Conservation (phyloP, 2,329 filamentous ascomycete species). For the Trichoderma pleuroti region DNA sequence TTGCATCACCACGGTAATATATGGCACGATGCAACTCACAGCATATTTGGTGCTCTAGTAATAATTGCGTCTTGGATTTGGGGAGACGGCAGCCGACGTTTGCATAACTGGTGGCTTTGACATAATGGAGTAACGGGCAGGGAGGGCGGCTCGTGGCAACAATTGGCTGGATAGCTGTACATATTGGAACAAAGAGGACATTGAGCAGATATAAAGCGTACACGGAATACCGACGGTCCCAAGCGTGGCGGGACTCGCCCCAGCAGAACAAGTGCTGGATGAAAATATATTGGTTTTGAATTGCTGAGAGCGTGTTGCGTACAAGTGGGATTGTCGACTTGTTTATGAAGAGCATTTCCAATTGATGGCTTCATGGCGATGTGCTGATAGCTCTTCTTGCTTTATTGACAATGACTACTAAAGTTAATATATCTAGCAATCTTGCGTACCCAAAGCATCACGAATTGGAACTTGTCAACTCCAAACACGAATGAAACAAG, state of each 20-base stretch:
- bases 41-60: background rate
- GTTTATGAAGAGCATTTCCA: background rate
- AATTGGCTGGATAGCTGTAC: constrained; percentile 17
- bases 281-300: constrained; percentile 14
- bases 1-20: background rate
- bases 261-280: constrained; percentile 1
- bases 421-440: background rate
- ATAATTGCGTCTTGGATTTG: constrained; percentile 10
- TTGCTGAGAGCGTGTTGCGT: background rate
- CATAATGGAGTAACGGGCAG: background rate
- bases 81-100: background rate
- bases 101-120: constrained; percentile 9
- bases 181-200: constrained; percentile 7
- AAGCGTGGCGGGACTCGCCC: background rate
- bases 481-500: background rate
- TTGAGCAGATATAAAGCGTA: constrained; percentile 11
- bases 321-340: background rate
- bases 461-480: background rate
- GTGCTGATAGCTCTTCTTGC: background rate
- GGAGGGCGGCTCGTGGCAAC: background rate
- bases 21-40: background rate
- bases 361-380: background rate
- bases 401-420: background rate
- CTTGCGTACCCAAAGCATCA: rapidly evolving
- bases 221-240: background rate